Percentiles rank a stretch among this genome's conserved stretches.
Conservation (phyloP, 305 asterid species). For the Solanum hybrid region DNA sequence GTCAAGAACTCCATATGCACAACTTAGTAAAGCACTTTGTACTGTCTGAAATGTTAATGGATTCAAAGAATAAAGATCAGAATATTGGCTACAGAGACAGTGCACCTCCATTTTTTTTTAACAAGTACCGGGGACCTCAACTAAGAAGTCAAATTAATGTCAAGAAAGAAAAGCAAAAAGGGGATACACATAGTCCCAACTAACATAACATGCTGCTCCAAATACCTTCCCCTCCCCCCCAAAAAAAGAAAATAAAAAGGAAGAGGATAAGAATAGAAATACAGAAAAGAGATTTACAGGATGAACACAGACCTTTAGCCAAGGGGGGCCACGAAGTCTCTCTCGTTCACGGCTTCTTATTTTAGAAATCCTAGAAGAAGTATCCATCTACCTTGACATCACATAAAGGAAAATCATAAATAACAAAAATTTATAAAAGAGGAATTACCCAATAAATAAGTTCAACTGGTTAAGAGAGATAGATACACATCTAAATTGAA, state of each 20-base stretch:
- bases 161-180: background rate
- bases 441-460: slow-evolving; percentile 3
- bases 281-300: background rate
- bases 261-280: background rate
- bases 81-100: background rate
- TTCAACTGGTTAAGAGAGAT: background rate
- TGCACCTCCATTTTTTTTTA: background rate
- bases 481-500: background rate
- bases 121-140: background rate
- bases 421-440: slow-evolving; percentile 10
- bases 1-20: slow-evolving; percentile 82
- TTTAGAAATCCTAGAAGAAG: slow-evolving; percentile 85
- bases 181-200: background rate
- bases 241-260: background rate
- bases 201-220: background rate
- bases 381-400: slow-evolving; percentile 91
- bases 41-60: slow-evolving; percentile 45
- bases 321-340: slow-evolving; percentile 93
- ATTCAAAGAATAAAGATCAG: background rate
- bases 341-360: slow-evolving; percentile 91
- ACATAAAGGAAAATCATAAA: slow-evolving; percentile 16
- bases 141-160: background rate
- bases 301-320: slow-evolving; percentile 68
- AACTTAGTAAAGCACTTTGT: slow-evolving; percentile 72
- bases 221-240: background rate